Conservation (phyloP, 75 land plant genomes). For the Cryptomeria japonica region DNA sequence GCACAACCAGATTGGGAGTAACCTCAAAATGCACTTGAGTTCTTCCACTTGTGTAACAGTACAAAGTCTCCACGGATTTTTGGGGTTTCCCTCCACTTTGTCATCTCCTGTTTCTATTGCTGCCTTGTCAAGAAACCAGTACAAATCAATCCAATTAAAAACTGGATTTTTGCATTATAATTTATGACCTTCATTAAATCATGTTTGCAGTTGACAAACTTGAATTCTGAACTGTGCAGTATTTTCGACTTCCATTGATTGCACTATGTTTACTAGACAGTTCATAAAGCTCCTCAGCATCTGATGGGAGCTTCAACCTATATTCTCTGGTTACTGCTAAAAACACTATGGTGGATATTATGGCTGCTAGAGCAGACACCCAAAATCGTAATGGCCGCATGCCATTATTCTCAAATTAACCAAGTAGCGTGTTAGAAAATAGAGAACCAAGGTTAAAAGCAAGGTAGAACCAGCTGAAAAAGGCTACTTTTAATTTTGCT, state of each 20-base stretch:
- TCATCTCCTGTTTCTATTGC: slow-evolving; percentile 31
- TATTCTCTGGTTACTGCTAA: slow-evolving; percentile 62
- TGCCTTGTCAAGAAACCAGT: slow-evolving; percentile 52
- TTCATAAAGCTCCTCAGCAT: neutral
- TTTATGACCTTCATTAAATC: too few species aligned
- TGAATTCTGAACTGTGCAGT: slow-evolving; percentile 56
- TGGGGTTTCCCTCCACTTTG: neutral
- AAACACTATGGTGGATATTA: slow-evolving; percentile 37
- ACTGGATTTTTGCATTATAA: neutral
- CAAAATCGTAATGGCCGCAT: slow-evolving; percentile 71
- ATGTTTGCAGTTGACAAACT: slow-evolving; percentile 22
- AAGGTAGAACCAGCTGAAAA: slow-evolving; percentile 85
- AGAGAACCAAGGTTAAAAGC: slow-evolving; percentile 73
- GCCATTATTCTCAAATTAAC: slow-evolving; percentile 72
- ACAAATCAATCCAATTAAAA: neutral
- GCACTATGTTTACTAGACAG: slow-evolving; percentile 7
- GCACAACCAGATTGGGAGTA: too few species aligned
- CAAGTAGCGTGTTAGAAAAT: slow-evolving; percentile 74
- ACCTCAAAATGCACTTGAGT: slow-evolving; percentile 43
- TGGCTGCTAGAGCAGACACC: slow-evolving; percentile 52
- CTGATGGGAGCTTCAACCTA: slow-evolving; percentile 27
- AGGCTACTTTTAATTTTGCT: slow-evolving; percentile 27
- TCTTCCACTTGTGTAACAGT: slow-evolving; percentile 69
- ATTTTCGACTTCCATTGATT: slow-evolving; percentile 42
- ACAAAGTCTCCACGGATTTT: slow-evolving; percentile 59